Evolutionary conservation across 148 eudicot genomes (phyloP).

Genomic region (Beta vulgaris): DNA sequence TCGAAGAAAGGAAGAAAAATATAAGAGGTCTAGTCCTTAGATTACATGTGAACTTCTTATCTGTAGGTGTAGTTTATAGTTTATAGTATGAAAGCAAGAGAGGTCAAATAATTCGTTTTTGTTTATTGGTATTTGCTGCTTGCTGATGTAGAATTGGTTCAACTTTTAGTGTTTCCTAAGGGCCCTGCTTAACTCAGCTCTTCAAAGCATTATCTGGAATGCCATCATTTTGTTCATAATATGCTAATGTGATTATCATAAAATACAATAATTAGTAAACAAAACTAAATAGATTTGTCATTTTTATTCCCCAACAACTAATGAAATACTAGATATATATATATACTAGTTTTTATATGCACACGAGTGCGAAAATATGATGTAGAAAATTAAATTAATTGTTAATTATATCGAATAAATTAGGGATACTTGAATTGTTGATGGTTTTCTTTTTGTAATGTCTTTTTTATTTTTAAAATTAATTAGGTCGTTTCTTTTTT

Average conservation of each 20-base stretch:
- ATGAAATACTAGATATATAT: too few relatives aligned
- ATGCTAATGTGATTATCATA: neutral
- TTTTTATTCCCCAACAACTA: too few relatives aligned
- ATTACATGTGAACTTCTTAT: slow-evolving; percentile 25
- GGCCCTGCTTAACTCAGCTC: slow-evolving; percentile 12
- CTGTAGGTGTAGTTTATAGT: neutral
- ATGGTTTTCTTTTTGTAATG: too few relatives aligned
- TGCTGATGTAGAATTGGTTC: neutral
- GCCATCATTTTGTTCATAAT: neutral
- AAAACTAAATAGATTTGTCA: neutral
- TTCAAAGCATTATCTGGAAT: neutral
- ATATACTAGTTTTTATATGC: too few relatives aligned
- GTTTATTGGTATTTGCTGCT: neutral
- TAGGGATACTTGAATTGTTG: too few relatives aligned
- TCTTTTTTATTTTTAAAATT: too few relatives aligned
- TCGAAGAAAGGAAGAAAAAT: neutral
- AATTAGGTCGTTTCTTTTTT: too few relatives aligned
- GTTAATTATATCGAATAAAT: too few relatives aligned
- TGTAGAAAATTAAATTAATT: too few relatives aligned
- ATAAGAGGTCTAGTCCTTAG: slow-evolving; percentile 5
- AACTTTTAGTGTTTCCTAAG: slow-evolving; percentile 12
- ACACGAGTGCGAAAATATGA: too few relatives aligned
- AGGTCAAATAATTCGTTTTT: slow-evolving; percentile 9
- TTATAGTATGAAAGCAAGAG: neutral
- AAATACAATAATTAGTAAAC: neutral